Base-by-base conservation (phyloP, 1,139 yeast genomes). In the Spathaspora sp. region DNA sequence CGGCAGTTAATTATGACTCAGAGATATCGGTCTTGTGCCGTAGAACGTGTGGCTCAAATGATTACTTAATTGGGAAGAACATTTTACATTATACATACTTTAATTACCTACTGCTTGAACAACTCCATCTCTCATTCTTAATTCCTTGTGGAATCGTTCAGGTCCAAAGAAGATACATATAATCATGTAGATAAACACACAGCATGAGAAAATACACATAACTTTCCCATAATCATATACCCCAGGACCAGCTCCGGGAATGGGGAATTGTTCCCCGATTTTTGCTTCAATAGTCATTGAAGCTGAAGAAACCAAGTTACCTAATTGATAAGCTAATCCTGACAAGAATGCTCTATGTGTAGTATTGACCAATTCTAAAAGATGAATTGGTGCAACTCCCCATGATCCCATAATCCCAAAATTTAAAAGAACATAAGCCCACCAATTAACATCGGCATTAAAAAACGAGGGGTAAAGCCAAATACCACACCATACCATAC, bases 311-410 rank as follows among this genome's bases (percentile, higher is more conserved):
- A 67, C 67, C 49, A 70, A 61, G 51, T 70, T 70, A 50, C 75
- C 76, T 46, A 70, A 58, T 50, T 70, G 76, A 53, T 70, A 70
- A 11, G 67, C 64, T 5, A 70, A 54, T n/a, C 76, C 76, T 11
- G 67, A 61, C 20, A 70, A 57, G 51, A 70, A 64, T 1, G 74
- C 60, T 47, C 74, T 58, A 51, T 67, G 65, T 2, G 64, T 61
- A 3, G 73, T 61, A 44, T 69, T 68, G 25, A 68, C 70, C 52
- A 70, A 63, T 48, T 70, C 75, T 37, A 68, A 55, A 33, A 70
- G 56, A 51, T 67, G 68, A 26, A 67, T 57, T 7, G 74, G 74
- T 2, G 65, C 65, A 37, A 70, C 70, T 33, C 75, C 74, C 67
- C 69, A 70, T 4, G 68, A 65, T 0, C 72, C 74, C 64, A 67